Conservation (phyloP, 176 grass and related monocot species). For the Phyllostachys edulis region DNA sequence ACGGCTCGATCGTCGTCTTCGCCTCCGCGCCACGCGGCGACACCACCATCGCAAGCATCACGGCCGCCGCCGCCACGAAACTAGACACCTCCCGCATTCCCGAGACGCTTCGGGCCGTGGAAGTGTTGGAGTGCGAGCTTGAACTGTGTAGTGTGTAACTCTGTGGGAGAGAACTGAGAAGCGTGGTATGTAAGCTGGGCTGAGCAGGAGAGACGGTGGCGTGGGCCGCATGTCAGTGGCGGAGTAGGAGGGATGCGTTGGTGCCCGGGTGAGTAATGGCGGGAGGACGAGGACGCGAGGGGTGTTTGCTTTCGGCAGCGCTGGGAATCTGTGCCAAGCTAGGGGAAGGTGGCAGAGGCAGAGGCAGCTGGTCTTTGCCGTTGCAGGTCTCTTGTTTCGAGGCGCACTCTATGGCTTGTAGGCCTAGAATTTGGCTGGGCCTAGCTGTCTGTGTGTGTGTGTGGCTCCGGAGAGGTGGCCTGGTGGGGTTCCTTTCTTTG, state of each 20-base stretch:
- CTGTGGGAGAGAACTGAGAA: not conserved
- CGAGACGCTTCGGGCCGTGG: not conserved
- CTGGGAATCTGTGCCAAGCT: conserved; percentile 54
- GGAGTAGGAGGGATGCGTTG: not conserved
- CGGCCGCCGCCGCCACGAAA: not conserved
- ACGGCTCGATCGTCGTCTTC: conserved; percentile 94
- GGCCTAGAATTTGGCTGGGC: rapidly evolving
- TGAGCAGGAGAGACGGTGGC: not conserved
- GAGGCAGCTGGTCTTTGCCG: not conserved
- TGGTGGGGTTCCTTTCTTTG: not conserved
- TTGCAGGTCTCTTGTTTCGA: not conserved
- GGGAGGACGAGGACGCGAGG: not conserved
- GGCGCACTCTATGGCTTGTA: not conserved
- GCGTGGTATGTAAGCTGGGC: not conserved
- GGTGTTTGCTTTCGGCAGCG: conserved; percentile 36
- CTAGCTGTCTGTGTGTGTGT: rapidly evolving
- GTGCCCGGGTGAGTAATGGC: conserved; percentile 36
- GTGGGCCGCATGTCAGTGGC: not conserved
- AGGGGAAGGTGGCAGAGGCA: conserved; percentile 33
- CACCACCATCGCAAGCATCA: not conserved
- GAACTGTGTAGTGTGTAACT: not conserved
- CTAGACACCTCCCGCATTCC: conserved; percentile 7
- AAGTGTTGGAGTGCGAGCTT: not conserved
- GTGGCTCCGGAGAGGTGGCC: rapidly evolving
- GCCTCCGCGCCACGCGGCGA: not conserved